Base-by-base conservation (phyloP, 306 rosid species). In the Astragalus membranaceus region DNA sequence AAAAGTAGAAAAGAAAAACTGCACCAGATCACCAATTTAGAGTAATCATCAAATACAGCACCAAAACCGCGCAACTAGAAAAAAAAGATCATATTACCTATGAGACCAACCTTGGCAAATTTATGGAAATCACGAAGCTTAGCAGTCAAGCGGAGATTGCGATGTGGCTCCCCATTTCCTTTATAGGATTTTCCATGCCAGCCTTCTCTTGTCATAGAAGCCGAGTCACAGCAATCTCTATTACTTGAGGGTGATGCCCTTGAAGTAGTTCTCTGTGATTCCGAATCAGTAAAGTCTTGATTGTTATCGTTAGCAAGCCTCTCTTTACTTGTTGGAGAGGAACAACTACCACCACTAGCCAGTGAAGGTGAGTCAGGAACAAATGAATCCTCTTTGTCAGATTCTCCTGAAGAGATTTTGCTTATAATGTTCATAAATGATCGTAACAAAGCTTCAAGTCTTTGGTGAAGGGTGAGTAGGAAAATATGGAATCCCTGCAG, bases 401-500 rank as follows among this genome's bases (percentile, higher is more conserved):
- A 85, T 74, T 94, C 99, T 41, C 86, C 96, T 4, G 54, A 43
- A 17, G 88, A 84, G 39, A 87, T 72, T 80, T 86, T 91, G 79
- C 82, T 87, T 62, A 89, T 73, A 66, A 94, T 88, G 75, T 71
- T 89, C 87, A 88, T 70, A 81, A 91, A 91, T 32, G 77, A 77
- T 51, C 95, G 87, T 23, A 89, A 77, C 79, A 89, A 87, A 75
- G 78, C 82, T 50, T 91, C 96, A 39, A 94, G 92, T 68, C 85
- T 91, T 80, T 91, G 96, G 71, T 94, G 95, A 69, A 94, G 99
- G 10, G 97, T 83, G 75, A 94, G 84, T 14, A 94, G 73, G 75
- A 94, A 91, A 74, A 91, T 88, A 46, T 94, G 96, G 75, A 90
- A 94, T 47, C 99, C 97, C 76, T 91, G 96, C 68, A 94, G 72